These are phyloP conservation scores for Stachybotrys echinatus DNA, from an alignment of 2,329 filamentous ascomycete genomes.

Conservation along the genomic window DNA sequence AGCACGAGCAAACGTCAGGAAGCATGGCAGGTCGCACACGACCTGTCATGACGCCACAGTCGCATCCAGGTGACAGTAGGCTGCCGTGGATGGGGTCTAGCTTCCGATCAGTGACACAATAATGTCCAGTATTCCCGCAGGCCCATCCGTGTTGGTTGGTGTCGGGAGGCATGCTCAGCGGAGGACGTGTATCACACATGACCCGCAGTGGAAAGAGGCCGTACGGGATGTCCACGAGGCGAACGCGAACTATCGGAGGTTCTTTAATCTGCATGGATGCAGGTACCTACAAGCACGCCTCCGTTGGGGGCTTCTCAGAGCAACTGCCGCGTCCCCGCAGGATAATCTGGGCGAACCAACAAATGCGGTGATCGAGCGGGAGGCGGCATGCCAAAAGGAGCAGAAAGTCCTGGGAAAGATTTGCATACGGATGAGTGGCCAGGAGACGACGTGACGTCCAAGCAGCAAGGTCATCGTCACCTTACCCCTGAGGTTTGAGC, in stretches of 20 bases:
- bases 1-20: background rate
- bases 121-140: background rate
- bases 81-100: background rate
- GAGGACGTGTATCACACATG: background rate
- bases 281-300: background rate
- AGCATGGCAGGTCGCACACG: background rate
- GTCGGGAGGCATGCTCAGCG: background rate
- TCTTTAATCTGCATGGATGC: background rate
- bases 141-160: background rate
- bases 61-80: background rate
- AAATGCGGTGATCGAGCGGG: background rate
- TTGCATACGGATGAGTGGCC: background rate
- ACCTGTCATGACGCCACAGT: conserved; percentile 1
- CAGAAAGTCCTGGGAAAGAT: background rate
- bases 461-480: background rate
- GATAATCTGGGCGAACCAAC: background rate
- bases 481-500: background rate
- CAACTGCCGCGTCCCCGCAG: background rate
- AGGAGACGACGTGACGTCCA: background rate
- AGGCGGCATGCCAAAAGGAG: background rate
- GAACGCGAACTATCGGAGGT: background rate
- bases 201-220: background rate
- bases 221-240: background rate
- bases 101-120: background rate
- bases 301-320: background rate